Conservation (phyloP, 1,284 basidiomycete genomes). For the Cutaneotrichosporon spelunceum region DNA sequence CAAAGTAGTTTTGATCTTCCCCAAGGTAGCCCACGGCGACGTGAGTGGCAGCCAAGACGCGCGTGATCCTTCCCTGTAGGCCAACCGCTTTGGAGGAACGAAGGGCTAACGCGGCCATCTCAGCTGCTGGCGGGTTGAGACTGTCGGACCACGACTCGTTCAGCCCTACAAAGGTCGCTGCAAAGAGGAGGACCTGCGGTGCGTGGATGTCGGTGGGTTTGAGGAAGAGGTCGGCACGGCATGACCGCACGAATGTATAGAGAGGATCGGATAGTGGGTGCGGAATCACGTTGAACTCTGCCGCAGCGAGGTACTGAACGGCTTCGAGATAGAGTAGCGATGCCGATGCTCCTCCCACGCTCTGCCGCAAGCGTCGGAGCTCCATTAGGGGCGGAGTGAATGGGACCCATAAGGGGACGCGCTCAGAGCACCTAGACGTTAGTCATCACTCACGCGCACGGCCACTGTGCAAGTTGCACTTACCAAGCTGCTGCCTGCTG, state of each 20-base stretch:
- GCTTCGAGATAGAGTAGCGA: conserved; percentile 9
- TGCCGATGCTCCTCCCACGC: background rate
- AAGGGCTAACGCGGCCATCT: background rate
- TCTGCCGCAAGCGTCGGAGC: conserved; percentile 1
- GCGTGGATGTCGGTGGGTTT: background rate
- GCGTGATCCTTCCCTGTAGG: background rate
- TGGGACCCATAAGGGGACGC: conserved; percentile 8
- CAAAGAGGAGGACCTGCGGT: background rate
- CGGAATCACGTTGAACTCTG: background rate
- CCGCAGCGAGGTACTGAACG: background rate
- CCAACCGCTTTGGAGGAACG: background rate
- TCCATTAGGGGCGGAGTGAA: conserved; percentile 3
- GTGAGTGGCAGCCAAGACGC: conserved; percentile 3
- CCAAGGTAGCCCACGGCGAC: conserved; percentile 11
- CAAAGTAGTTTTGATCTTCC: conserved; percentile 25
- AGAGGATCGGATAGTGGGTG: background rate
- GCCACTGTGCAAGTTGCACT: background rate
- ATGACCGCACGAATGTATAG: background rate
- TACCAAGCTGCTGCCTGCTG: background rate
- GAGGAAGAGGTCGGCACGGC: background rate
- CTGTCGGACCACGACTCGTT: background rate
- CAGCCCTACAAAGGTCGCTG: background rate
- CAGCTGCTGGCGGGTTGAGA: background rate
- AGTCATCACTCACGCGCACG: background rate
- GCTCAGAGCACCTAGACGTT: conserved; percentile 3